Evolutionary conservation across 208 protist genomes (phyloP).

Genomic region (Wallacemonas collosoma): DNA sequence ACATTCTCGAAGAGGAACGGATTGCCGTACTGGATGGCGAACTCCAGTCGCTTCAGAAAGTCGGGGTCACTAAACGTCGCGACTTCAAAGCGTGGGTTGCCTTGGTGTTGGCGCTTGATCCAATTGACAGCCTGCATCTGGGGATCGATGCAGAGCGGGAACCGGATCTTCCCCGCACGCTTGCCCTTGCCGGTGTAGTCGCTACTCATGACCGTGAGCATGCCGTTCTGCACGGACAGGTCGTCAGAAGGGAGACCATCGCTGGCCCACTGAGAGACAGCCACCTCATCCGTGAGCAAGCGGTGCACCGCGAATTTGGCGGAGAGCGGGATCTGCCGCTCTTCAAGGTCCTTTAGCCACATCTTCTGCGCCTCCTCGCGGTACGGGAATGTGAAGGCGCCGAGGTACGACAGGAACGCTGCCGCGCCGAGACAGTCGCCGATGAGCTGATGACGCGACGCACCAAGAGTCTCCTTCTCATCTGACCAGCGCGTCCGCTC

Average conservation of each 20-base stretch:
- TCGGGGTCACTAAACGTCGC: constrained; percentile 96
- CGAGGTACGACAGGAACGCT: constrained; percentile 98
- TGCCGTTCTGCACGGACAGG: constrained; percentile 98
- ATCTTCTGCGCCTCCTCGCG: constrained; percentile 89
- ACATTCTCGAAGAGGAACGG: constrained; percentile 98
- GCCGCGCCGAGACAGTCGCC: constrained; percentile 98
- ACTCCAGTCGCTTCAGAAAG: constrained; percentile 98
- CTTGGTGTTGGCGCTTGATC: constrained; percentile 97
- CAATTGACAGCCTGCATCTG: constrained; percentile 99
- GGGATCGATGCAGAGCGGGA: constrained; percentile 99
- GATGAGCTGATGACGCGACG: constrained; percentile 88
- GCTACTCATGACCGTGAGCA: constrained; percentile 94
- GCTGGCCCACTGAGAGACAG: constrained; percentile 96
- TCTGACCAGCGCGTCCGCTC: constrained; percentile 97
- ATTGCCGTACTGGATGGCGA: constrained; percentile 97
- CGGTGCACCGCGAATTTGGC: constrained; percentile 87
- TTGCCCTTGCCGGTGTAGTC: constrained; percentile 80
- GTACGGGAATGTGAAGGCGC: constrained; percentile 97
- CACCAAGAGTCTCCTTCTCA: constrained; percentile 91
- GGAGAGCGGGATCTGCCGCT: constrained; percentile 90
- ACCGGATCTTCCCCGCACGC: constrained; percentile 88
- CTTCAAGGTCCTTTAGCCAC: constrained; percentile 92
- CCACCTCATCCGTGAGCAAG: constrained; percentile 97
- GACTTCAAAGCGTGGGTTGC: constrained; percentile 92
- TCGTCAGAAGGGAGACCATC: constrained; percentile 98